Evolutionary conservation across 2,329 filamentous ascomycete genomes (phyloP).

Genomic region (Fusarium mexicanum): DNA sequence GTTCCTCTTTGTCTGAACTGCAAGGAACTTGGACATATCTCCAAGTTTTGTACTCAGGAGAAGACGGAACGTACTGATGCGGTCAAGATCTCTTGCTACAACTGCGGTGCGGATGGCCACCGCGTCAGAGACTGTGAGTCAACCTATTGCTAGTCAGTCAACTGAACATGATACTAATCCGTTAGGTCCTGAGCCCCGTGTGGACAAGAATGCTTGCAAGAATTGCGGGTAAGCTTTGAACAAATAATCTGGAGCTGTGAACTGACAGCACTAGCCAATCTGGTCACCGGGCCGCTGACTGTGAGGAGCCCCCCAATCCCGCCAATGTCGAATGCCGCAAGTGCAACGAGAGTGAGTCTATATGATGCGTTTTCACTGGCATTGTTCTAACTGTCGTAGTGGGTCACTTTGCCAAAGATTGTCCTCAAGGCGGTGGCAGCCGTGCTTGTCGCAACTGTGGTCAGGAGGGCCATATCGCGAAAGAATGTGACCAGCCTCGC

Average conservation of each 20-base stretch:
- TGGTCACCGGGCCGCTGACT: conserved; percentile 62
- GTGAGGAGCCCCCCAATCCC: conserved; percentile 68
- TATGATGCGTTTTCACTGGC: neutral
- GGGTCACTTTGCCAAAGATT: conserved; percentile 72
- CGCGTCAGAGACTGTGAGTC: conserved; percentile 74
- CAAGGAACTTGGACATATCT: conserved; percentile 68
- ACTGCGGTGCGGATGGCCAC: conserved; percentile 72
- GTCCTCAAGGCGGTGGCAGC: conserved; percentile 67
- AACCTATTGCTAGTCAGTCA: neutral
- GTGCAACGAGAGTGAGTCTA: conserved; percentile 66
- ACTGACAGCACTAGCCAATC: conserved; percentile 51
- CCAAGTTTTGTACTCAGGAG: conserved; percentile 70
- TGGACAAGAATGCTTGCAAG: conserved; percentile 72
- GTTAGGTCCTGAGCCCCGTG: conserved; percentile 66
- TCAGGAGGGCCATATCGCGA: conserved; percentile 65
- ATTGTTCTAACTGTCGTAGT: conserved; percentile 47
- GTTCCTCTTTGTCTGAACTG: conserved; percentile 72
- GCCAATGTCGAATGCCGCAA: conserved; percentile 72
- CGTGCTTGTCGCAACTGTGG: conserved; percentile 71
- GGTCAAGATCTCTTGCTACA: conserved; percentile 67
- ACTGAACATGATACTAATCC: conserved; percentile 12
- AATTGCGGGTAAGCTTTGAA: conserved; percentile 66
- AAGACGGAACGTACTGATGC: conserved; percentile 57
- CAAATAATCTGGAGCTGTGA: neutral
- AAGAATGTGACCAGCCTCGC: conserved; percentile 60